These are phyloP conservation scores for Lactarius evosmus DNA, from an alignment of 768 basidiomycete species.

Conservation along the genomic window DNA sequence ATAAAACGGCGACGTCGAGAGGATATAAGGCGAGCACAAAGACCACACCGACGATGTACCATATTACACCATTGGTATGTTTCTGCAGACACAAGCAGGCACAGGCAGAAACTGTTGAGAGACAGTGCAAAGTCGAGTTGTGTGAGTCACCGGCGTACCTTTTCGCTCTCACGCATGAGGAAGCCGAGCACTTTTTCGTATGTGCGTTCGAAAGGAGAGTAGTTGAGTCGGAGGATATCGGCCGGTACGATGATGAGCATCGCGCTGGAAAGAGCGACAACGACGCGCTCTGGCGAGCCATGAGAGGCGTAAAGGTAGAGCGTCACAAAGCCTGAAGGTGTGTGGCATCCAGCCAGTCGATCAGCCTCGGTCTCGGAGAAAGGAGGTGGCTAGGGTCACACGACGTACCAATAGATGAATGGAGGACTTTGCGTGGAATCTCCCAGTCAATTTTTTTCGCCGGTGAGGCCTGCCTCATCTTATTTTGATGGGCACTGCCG, in stretches of 20 bases:
- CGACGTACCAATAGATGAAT: conserved; percentile 81
- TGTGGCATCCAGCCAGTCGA: conserved; percentile 10
- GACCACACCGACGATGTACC: conserved; percentile 88
- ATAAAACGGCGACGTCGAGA: conserved; percentile 82
- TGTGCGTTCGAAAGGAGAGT: conserved; percentile 56
- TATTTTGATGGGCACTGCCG: conserved; percentile 2
- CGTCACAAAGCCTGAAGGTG: conserved; percentile 56
- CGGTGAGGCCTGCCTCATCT: neutral
- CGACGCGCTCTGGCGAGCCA: conserved; percentile 48
- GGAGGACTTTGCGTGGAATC: conserved; percentile 82
- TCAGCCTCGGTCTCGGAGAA: neutral
- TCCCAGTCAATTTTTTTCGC: conserved; percentile 66
- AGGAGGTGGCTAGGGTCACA: conserved; percentile 15
- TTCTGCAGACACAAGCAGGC: conserved; percentile 39
- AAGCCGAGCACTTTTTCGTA: conserved; percentile 75
- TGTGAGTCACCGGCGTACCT: conserved; percentile 41
- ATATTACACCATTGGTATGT: conserved; percentile 80
- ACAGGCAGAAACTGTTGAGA: neutral
- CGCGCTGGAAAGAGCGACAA: conserved; percentile 60
- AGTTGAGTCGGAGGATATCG: conserved; percentile 71
- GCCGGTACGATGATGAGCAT: conserved; percentile 67
- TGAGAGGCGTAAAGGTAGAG: conserved; percentile 54
- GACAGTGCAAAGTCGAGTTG: neutral
- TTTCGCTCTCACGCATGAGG: conserved; percentile 88
- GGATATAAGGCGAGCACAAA: conserved; percentile 74